These are phyloP conservation scores for Amanita exitialis DNA, from an alignment of 768 basidiomycete species.

Conservation along the genomic window DNA sequence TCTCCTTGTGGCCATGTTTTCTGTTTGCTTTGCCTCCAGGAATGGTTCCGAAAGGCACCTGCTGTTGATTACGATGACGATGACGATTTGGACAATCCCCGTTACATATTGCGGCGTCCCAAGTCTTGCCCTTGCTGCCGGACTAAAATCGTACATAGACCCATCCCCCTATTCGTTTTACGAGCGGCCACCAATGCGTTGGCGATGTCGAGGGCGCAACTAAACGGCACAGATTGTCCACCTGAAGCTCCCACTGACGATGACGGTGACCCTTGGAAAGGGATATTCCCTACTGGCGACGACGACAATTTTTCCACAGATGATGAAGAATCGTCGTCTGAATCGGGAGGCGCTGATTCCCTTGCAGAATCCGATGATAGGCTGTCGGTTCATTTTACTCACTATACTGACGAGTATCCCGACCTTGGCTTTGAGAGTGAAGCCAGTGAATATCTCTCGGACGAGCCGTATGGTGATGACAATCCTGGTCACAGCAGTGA, in stretches of 20 bases:
- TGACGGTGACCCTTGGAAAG: constrained; percentile 60
- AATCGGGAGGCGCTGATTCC: constrained; percentile 20
- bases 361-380: constrained; percentile 23
- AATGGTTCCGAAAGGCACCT: constrained; percentile 71
- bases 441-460: constrained; percentile 10
- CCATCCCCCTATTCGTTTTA: constrained; percentile 60
- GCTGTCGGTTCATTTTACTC: not conserved
- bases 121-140: constrained; percentile 74
- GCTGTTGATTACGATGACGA: constrained; percentile 23
- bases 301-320: constrained; percentile 25
- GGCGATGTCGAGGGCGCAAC: constrained; percentile 26
- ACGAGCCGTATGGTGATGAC: not conserved
- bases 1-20: constrained; percentile 74
- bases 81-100: constrained; percentile 21
- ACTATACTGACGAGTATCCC: constrained; percentile 1
- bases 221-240: constrained; percentile 6
- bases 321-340: constrained; percentile 12
- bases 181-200: constrained; percentile 47
- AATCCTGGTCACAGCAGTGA: constrained; percentile 21
- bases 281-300: constrained; percentile 45
- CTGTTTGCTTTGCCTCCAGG: constrained; percentile 62
- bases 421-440: constrained; percentile 8
- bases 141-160: constrained; percentile 41
- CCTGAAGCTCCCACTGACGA: constrained; percentile 17
- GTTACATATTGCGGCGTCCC: constrained; percentile 43